Conservation (phyloP, 2,329 filamentous ascomycete genomes). For the Alternaria rosae region DNA sequence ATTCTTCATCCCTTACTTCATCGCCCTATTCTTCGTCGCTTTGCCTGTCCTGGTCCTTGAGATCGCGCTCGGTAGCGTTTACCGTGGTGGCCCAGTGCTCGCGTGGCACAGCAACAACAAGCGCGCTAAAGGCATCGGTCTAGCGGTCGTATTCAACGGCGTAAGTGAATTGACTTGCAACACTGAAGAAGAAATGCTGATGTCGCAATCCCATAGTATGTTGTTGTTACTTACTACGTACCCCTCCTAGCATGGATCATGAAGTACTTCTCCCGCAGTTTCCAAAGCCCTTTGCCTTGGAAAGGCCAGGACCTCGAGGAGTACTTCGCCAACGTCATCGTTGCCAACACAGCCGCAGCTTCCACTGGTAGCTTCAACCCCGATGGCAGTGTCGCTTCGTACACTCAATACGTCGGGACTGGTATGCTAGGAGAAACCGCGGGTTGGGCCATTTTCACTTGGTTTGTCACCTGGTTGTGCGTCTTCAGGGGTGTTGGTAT, state of each 20-base stretch:
- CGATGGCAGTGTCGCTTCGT: slow-evolving; percentile 15
- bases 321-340: slow-evolving; percentile 5
- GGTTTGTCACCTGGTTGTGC: slow-evolving; percentile 21
- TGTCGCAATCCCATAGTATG: background rate
- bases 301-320: slow-evolving; percentile 1
- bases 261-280: slow-evolving; percentile 9
- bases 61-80: slow-evolving; percentile 24
- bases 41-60: slow-evolving; percentile 25
- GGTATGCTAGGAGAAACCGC: background rate
- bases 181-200: background rate
- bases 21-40: slow-evolving; percentile 25
- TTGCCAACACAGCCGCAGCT: background rate
- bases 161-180: slow-evolving; percentile 9
- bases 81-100: slow-evolving; percentile 26
- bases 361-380: slow-evolving; percentile 7
- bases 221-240: slow-evolving; percentile 23
- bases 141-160: slow-evolving; percentile 15
- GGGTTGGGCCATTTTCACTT: slow-evolving; percentile 9
- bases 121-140: slow-evolving; percentile 22
- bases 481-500: slow-evolving; percentile 27
- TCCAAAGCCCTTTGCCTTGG: slow-evolving; percentile 9
- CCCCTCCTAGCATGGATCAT: slow-evolving; percentile 22
- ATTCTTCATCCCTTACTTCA: slow-evolving; percentile 22
- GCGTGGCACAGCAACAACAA: slow-evolving; percentile 29
- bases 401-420: slow-evolving; percentile 2